phyloP scores from a whole-genome alignment of 805 yeast genomes.

The Jamesozyma jinghongensis region DNA sequence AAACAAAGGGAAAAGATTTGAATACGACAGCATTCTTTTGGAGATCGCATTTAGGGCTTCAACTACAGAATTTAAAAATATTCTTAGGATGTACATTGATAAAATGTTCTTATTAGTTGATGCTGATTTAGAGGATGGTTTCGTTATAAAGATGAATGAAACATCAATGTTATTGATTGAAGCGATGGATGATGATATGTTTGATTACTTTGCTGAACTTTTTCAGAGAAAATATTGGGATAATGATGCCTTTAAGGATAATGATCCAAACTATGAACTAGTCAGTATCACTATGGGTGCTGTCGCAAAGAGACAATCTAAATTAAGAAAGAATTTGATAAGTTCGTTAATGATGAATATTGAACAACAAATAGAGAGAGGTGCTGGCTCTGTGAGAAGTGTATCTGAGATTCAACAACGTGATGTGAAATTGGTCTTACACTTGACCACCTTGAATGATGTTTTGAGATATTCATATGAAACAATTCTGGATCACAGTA shows the following conservation, averaged over 20 bases:
- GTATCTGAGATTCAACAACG: slow-evolving; percentile 61
- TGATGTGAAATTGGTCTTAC: slow-evolving; percentile 69
- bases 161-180: slow-evolving; percentile 44
- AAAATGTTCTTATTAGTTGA: slow-evolving; percentile 59
- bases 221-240: slow-evolving; percentile 36
- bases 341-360: slow-evolving; percentile 35
- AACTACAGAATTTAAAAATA: slow-evolving; percentile 55
- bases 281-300: slow-evolving; percentile 67
- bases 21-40: slow-evolving; percentile 39
- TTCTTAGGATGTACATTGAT: slow-evolving; percentile 47
- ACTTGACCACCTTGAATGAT: slow-evolving; percentile 60
- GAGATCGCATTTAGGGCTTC: slow-evolving; percentile 59
- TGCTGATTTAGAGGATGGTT: slow-evolving; percentile 32
- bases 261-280: slow-evolving; percentile 52
- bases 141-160: slow-evolving; percentile 34
- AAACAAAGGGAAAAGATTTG: slow-evolving; percentile 26
- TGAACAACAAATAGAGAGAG: slow-evolving; percentile 56
- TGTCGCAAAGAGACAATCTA: slow-evolving; percentile 49
- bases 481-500: slow-evolving; percentile 35
- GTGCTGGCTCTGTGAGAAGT: slow-evolving; percentile 71
- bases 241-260: slow-evolving; percentile 47
- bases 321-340: slow-evolving; percentile 20
- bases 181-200: slow-evolving; percentile 50
- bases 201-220: slow-evolving; percentile 34
- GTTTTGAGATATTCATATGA: slow-evolving; percentile 59